Evolutionary conservation across 345 rosid species (phyloP), one percentile per base, ranked within the genome.

Genomic region (Gynandropsis gynandra): DNA sequence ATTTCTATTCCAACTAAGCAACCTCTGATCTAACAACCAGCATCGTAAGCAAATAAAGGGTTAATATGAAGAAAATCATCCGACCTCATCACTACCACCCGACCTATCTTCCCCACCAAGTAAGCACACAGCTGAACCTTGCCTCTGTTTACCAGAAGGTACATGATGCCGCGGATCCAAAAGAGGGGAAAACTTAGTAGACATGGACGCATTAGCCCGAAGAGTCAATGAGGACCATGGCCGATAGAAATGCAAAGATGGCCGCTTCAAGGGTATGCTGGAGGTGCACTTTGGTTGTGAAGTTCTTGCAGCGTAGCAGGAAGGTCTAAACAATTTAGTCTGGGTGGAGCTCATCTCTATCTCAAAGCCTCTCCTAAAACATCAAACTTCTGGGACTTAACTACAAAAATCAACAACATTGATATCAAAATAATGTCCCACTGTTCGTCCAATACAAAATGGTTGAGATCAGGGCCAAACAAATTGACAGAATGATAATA

Each of bases 31-130:
- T 10, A 34, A 3, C 47, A 31, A 35, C 10, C 8, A 46, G 14
- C 24, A 24, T 20, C 36, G 19, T 12, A 29, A 11, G 51, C n/a
- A 51, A 0, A 3, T 9, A 52, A 10, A 20, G 19, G 31, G 4
- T 33, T 16, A 14, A 9, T 34, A 13, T 15, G 29, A 31, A 10
- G 21, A 1, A 55, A 35, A 48, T 11, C 9, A 48, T 21, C 50
- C 18, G 16, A 77, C 92, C 80, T 78, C 75, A 1, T 70, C 73
- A 50, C 63, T 46, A 14, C 70, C 63, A 38, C 65, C 76, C 0
- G 84, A 56, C 71, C 74, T 75, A 67, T 65, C 92, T 53, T 80
- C 72, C 10, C 83, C 85, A 16, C 85, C 92, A 58, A 86, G 75
- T 18, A 77, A 69, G 65, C 88, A 79, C 15, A 80, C 71, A 50